Base-by-base conservation (phyloP, 2,329 filamentous ascomycete genomes). In the Trichothecium roseum region DNA sequence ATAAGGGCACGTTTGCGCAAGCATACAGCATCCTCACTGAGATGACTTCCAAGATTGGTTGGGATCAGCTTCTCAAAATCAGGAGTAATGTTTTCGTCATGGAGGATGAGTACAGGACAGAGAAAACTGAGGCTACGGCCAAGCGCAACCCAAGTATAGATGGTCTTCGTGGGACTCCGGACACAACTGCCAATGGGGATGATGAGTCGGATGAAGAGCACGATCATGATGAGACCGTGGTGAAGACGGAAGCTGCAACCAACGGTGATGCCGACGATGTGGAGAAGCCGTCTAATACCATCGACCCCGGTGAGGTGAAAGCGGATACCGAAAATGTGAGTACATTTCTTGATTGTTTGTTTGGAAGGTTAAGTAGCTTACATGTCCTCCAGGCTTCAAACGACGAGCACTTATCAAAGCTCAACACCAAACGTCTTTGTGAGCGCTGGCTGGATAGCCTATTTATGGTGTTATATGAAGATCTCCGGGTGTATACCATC, bases 401-500 rank as follows among this genome's bases (percentile, higher is more conserved):
- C 5, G 78, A 86, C 44, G 74, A 81, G 38, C 72, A 84, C 45
- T 83, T 94, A 47, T 88, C 87, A 6, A 84, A 89, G 48, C 86
- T 98, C 53, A 91, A 93, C 55, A 94, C 95, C 60, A 98, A 98
- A 64, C 81, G 91, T 1, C 74, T 98, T 1, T 98, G 91, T 52
- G 91, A 98, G 60, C 79, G 91, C 47, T 98, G 91, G 91, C 73
- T 98, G 3, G 91, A 98, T 60, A 96, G 94, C 50, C 72, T 98
- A 16, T 98, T 98, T 65, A 98, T 98, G 91, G 91, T 96, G 0
- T 72, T 98, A 3, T 98, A 98, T 56, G 91, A 98, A 58, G 91
- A 98, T 52, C 72, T 98, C 14, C 84, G 91, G 34, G 89, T 98
- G 31, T 98, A 98, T 66, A 98, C 91, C 10, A 98, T 98, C 57